Conservation (phyloP, 2,329 filamentous ascomycete genomes). For the Dothistroma septosporum region DNA sequence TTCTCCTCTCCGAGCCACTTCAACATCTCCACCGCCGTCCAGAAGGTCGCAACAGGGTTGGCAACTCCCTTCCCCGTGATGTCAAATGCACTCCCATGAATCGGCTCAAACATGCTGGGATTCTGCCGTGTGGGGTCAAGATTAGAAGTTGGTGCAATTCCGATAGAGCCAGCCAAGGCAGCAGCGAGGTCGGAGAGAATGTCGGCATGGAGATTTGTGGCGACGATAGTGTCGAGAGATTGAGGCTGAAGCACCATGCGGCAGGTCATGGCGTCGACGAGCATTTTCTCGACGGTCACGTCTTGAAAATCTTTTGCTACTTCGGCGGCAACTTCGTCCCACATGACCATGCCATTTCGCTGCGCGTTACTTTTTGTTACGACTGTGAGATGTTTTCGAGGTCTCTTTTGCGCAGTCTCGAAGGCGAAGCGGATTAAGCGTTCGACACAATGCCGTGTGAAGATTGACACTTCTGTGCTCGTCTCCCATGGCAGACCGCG, state of each 20-base stretch:
- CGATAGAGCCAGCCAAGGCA: conserved; percentile 66
- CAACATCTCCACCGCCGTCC: conserved; percentile 57
- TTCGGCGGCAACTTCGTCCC: conserved; percentile 58
- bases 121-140: conserved; percentile 59
- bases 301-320: conserved; percentile 57
- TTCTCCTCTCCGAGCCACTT: conserved; percentile 54
- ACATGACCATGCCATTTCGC: conserved; percentile 64
- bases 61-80: conserved; percentile 59
- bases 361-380: conserved; percentile 65
- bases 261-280: conserved; percentile 64
- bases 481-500: conserved; percentile 56
- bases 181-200: conserved; percentile 68
- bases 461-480: conserved; percentile 60
- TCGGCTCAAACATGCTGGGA: conserved; percentile 61
- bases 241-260: conserved; percentile 60
- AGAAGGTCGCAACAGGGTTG: conserved; percentile 58
- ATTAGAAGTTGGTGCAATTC: conserved; percentile 67
- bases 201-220: conserved; percentile 60
- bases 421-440: conserved; percentile 62
- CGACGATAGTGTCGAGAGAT: conserved; percentile 60
- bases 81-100: conserved; percentile 55
- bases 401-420: conserved; percentile 54
- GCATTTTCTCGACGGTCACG: conserved; percentile 60
- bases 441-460: conserved; percentile 58
- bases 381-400: conserved; percentile 57